Conservation (phyloP, 208 protist species). For the Leptomonas pyrrhocoris region DNA sequence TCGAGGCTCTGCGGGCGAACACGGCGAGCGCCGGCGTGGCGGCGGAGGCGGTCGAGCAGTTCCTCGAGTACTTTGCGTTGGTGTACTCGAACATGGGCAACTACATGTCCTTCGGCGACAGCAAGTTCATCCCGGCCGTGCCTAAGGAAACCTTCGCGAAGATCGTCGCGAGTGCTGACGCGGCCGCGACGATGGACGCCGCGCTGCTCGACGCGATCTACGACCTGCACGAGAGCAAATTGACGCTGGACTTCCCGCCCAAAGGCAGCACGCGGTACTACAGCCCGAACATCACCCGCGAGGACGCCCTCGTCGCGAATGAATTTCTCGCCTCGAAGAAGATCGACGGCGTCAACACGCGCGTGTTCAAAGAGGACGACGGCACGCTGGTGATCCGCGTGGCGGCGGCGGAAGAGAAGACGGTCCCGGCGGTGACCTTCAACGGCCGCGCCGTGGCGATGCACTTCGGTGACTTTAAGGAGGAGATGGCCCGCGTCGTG, state of each 20-base stretch:
- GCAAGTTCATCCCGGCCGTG: slow-evolving; percentile 89
- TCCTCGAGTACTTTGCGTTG: slow-evolving; percentile 80
- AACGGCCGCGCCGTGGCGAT: slow-evolving; percentile 61
- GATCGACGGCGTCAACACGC: slow-evolving; percentile 81
- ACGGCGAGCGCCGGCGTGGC: slow-evolving; percentile 27
- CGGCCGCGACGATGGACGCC: slow-evolving; percentile 19
- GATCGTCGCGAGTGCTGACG: slow-evolving; percentile 43
- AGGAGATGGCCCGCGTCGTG: slow-evolving; percentile 70
- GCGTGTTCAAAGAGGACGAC: slow-evolving; percentile 71
- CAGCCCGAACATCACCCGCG: slow-evolving; percentile 65
- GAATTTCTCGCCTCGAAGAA: slow-evolving; percentile 64
- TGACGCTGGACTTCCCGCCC: slow-evolving; percentile 74
- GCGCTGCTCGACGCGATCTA: slow-evolving; percentile 70
- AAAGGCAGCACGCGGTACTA: slow-evolving; percentile 88
- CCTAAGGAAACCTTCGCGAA: slow-evolving; percentile 50
- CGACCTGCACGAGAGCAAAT: slow-evolving; percentile 44
- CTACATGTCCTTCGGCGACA: slow-evolving; percentile 93
- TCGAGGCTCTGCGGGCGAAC: slow-evolving; percentile 28
- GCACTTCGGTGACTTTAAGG: slow-evolving; percentile 79
- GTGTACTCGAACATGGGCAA: slow-evolving; percentile 94
- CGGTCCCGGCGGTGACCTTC: slow-evolving; percentile 46
- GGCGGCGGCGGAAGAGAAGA: slow-evolving; percentile 44
- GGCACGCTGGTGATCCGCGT: slow-evolving; percentile 53
- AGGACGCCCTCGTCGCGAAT: slow-evolving; percentile 77
- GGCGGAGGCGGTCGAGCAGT: slow-evolving; percentile 53